phyloP scores from a whole-genome alignment of 1,284 basidiomycete genomes.

The Afroboletus lepidellus region DNA sequence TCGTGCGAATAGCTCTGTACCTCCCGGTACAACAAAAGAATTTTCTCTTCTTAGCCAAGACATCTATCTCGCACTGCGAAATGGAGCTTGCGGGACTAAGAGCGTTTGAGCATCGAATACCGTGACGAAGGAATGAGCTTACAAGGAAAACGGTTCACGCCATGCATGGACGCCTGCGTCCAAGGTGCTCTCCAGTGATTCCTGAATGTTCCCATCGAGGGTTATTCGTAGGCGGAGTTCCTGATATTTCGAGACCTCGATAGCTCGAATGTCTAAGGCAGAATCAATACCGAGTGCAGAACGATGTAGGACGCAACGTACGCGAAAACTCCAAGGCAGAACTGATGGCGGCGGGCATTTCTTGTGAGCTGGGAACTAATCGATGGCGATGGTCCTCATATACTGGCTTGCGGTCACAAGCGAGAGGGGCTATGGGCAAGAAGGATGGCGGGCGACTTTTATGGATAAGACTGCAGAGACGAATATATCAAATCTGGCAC shows the following conservation, averaged over 20 bases:
- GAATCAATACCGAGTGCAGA: neutral
- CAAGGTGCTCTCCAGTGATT: conserved; percentile 30
- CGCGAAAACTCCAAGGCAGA: conserved; percentile 26
- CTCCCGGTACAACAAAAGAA: conserved; percentile 29
- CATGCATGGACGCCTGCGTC: conserved; percentile 28
- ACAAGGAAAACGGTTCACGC: conserved; percentile 33
- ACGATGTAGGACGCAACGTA: conserved; percentile 6
- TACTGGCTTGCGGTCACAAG: conserved; percentile 27
- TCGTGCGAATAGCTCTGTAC: conserved; percentile 31
- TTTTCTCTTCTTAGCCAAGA: conserved; percentile 28
- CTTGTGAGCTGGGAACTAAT: conserved; percentile 9
- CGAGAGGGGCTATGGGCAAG: conserved; percentile 36
- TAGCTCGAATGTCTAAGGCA: conserved; percentile 24
- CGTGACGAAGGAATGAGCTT: conserved; percentile 4
- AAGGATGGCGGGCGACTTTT: conserved; percentile 26
- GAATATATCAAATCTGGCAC: conserved; percentile 35
- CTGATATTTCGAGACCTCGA: conserved; percentile 23
- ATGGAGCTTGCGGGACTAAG: conserved; percentile 17
- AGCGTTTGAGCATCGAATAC: conserved; percentile 11
- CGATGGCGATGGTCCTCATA: conserved; percentile 20
- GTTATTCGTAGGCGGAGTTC: conserved; percentile 29
- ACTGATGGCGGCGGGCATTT: conserved; percentile 17
- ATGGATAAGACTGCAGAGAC: conserved; percentile 15
- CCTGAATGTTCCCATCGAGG: conserved; percentile 30
- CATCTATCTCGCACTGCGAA: conserved; percentile 31